Percentiles rank a stretch among this genome's conserved stretches.
phyloP scores from a whole-genome alignment of 805 yeast genomes.

The Candida fluviatilis region DNA sequence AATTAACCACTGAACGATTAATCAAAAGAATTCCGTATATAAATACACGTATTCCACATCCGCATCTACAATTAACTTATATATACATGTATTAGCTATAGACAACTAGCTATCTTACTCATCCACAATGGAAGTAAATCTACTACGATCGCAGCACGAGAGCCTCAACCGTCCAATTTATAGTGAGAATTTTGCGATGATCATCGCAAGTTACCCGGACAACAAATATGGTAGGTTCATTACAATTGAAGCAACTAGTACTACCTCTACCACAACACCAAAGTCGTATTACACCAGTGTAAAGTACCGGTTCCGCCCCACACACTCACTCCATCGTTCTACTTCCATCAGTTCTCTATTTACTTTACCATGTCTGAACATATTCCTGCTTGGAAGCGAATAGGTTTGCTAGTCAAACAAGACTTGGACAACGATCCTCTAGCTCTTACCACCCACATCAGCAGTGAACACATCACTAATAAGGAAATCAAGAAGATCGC shows the following conservation, averaged over 20 bases:
- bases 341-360: neutral
- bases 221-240: neutral
- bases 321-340: neutral
- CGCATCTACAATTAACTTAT: conserved; percentile 1
- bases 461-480: conserved; percentile 35
- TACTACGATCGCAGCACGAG: too few species aligned
- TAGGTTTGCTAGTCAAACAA: conserved; percentile 62
- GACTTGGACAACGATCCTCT: conserved; percentile 43
- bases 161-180: too few species aligned
- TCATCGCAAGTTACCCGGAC: neutral
- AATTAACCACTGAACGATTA: conserved; percentile 11
- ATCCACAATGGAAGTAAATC: too few species aligned
- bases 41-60: conserved; percentile 3
- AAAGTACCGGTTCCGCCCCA: too few species aligned
- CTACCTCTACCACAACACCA: too few species aligned
- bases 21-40: neutral
- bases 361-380: neutral
- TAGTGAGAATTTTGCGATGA: conserved; percentile 1
- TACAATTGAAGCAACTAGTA: too few species aligned
- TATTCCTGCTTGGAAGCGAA: conserved; percentile 76
- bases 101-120: too few species aligned
- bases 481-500: conserved; percentile 41
- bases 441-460: conserved; percentile 42
- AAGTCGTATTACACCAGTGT: too few species aligned
- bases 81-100: too few species aligned